Percentiles rank a stretch among this genome's conserved stretches.
These are phyloP conservation scores for Xylaria palmicola DNA, from an alignment of 495 filamentous ascomycete genomes.

Conservation along the genomic window DNA sequence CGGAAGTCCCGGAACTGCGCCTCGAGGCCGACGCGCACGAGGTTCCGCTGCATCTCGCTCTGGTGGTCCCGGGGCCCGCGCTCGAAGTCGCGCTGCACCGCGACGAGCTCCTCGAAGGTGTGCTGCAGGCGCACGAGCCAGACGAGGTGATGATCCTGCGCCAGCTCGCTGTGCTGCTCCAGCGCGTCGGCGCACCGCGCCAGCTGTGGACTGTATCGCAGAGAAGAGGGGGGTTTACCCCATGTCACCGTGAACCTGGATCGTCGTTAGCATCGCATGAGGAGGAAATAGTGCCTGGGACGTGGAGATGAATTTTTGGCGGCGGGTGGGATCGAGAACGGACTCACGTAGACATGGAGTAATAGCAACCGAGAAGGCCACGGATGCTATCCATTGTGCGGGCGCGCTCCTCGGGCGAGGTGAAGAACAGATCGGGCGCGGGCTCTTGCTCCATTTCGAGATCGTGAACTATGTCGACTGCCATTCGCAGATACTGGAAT, in stretches of 20 bases:
- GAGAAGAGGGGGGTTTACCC: constrained; percentile 20
- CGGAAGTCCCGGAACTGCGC: constrained; percentile 40
- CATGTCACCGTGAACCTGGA: constrained; percentile 37
- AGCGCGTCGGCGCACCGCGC: constrained; percentile 36
- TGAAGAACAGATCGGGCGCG: constrained; percentile 17
- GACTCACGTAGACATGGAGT: constrained; percentile 36
- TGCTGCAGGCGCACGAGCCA: constrained; percentile 43
- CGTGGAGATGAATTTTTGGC: background rate
- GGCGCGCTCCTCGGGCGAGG: constrained; percentile 9
- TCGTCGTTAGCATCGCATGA: background rate
- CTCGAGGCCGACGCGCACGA: constrained; percentile 44
- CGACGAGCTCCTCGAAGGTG: constrained; percentile 37
- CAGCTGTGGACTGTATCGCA: constrained; percentile 36
- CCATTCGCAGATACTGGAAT: constrained; percentile 47
- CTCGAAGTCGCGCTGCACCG: constrained; percentile 24
- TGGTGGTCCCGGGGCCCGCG: constrained; percentile 20
- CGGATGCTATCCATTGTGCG: constrained; percentile 38
- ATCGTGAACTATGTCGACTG: constrained; percentile 45
- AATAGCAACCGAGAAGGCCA: constrained; percentile 40
- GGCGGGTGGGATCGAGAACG: background rate
- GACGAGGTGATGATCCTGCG: constrained; percentile 38
- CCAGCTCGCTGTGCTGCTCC: constrained; percentile 26
- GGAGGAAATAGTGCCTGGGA: background rate
- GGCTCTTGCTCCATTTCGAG: constrained; percentile 41
- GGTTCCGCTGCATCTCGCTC: constrained; percentile 37